Evolutionary conservation across 176 grass and related monocot species (phyloP).

Genomic region (Avena insularis): DNA sequence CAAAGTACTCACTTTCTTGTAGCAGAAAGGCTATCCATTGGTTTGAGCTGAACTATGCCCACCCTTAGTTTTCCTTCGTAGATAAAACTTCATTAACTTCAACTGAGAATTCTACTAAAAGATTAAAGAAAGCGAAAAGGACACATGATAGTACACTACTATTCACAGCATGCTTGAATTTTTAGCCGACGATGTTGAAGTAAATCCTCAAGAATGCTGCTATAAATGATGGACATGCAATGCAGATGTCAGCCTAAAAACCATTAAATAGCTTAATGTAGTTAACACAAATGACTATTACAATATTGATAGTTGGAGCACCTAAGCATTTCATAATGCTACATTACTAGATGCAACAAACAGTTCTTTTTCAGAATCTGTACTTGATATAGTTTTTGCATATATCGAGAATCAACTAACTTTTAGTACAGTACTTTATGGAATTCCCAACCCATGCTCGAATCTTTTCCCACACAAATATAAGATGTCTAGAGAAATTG

Average conservation of each 20-base stretch:
- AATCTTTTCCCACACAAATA: not conserved
- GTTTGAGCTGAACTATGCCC: too few species aligned
- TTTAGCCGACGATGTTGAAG: not conserved
- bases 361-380: conserved; percentile 1
- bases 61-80: not conserved
- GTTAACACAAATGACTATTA: not conserved
- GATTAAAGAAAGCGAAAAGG: not conserved
- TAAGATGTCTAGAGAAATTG: conserved; percentile 7
- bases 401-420: not conserved
- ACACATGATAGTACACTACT: not conserved
- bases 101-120: not conserved
- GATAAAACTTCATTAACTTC: not conserved
- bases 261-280: not conserved
- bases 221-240: conserved; percentile 1
- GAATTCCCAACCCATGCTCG: conserved; percentile 2
- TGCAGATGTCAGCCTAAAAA: conserved; percentile 11
- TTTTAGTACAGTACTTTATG: not conserved
- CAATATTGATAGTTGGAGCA: not conserved
- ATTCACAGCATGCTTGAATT: not conserved
- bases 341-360: conserved; percentile 27
- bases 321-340: conserved; percentile 19
- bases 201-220: not conserved
- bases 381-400: conserved; percentile 20
- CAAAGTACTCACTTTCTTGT: too few species aligned
- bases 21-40: too few species aligned